Percentiles rank a stretch among this genome's conserved stretches.
Conservation (phyloP, 164 flowering plant genomes). For the Platanus orientalis region DNA sequence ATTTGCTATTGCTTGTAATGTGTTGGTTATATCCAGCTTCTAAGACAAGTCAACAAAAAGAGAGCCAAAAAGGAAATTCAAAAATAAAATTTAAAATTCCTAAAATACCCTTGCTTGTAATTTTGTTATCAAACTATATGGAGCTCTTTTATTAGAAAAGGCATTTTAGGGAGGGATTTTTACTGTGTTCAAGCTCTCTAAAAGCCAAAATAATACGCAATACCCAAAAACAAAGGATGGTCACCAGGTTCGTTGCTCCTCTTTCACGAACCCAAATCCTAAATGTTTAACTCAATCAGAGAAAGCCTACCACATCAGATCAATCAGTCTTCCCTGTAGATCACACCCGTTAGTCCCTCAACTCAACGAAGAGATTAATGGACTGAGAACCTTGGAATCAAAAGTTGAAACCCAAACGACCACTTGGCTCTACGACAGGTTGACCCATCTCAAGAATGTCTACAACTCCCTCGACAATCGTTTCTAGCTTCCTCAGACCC, state of each 20-base stretch:
- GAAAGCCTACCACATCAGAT: slow-evolving; percentile 54
- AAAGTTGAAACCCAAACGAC: slow-evolving; percentile 25
- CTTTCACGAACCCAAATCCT: slow-evolving; percentile 48
- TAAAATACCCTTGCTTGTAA: too few relatives aligned
- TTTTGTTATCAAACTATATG: too few relatives aligned
- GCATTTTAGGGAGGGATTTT: too few relatives aligned
- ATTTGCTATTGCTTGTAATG: too few relatives aligned
- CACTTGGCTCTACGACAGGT: slow-evolving; percentile 39
- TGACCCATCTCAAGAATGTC: slow-evolving; percentile 30
- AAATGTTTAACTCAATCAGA: slow-evolving; percentile 33
- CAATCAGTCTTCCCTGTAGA: slow-evolving; percentile 77
- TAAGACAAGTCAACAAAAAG: too few relatives aligned
- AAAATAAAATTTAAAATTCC: too few relatives aligned
- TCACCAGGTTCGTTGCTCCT: slow-evolving; percentile 60
- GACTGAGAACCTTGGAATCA: slow-evolving; percentile 39
- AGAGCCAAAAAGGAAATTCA: too few relatives aligned
- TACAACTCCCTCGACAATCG: slow-evolving; percentile 44
- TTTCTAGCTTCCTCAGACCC: slow-evolving; percentile 51
- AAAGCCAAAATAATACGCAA: too few relatives aligned
- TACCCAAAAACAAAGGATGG: too few relatives aligned
- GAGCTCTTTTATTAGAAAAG: too few relatives aligned
- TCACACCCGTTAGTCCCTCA: slow-evolving; percentile 65
- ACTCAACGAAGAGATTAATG: slow-evolving; percentile 45
- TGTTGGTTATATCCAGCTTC: too few relatives aligned
- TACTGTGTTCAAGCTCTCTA: too few relatives aligned